Percentiles rank a stretch among this genome's conserved stretches.
Conservation (phyloP, 192 early-diverging fungal species). For the Pecoramyces ruminantium region DNA sequence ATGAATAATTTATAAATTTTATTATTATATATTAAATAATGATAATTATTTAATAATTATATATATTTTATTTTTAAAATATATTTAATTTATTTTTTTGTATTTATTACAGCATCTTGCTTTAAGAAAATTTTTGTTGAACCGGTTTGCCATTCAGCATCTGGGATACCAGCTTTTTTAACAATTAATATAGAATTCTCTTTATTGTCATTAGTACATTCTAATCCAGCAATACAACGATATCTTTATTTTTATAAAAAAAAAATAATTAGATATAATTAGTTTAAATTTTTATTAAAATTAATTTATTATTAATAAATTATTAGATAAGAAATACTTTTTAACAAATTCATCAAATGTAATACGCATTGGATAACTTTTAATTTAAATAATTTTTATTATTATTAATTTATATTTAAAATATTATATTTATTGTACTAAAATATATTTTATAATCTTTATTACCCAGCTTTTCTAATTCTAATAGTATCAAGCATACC, state of each 20-base stretch:
- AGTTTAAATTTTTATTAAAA: slow-evolving; percentile 9
- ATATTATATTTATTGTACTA: too few relatives aligned
- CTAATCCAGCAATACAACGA: background rate
- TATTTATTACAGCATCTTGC: slow-evolving; percentile 14
- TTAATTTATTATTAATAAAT: background rate
- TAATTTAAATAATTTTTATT: too few relatives aligned
- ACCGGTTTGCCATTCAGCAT: slow-evolving; percentile 20
- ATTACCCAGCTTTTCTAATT: slow-evolving; percentile 33
- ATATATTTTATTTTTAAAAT: too few relatives aligned
- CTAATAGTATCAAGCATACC: slow-evolving; percentile 39
- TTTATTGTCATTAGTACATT: background rate
- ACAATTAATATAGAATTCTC: slow-evolving; percentile 3
- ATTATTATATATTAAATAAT: too few relatives aligned
- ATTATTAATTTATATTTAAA: too few relatives aligned
- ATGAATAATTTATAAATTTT: too few relatives aligned
- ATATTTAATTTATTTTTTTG: too few relatives aligned
- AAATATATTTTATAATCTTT: background rate
- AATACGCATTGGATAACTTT: slow-evolving; percentile 13
- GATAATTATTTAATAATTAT: too few relatives aligned
- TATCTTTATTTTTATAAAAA: background rate
- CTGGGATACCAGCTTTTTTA: slow-evolving; percentile 3
- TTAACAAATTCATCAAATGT: slow-evolving; percentile 22
- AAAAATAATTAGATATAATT: slow-evolving; percentile 7
- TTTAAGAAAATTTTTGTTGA: slow-evolving; percentile 30
- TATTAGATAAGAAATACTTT: slow-evolving; percentile 6